Base-by-base conservation (phyloP, 2,329 filamentous ascomycete genomes). In the Fusarium sp. region DNA sequence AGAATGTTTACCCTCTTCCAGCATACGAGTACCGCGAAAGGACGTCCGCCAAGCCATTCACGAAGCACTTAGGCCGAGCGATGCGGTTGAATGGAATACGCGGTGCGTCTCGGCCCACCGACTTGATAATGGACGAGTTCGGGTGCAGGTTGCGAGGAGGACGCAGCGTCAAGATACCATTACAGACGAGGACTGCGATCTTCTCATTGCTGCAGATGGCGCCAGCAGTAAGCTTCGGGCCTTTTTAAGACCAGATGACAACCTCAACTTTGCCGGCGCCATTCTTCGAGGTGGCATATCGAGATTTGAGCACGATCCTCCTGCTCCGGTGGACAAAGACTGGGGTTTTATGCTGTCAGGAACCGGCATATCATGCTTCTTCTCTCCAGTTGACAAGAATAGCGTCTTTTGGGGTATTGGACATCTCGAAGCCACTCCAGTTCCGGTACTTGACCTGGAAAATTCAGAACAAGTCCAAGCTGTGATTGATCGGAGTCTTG, bases 151-250 rank as follows among this genome's bases (percentile, higher is more conserved):
- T 4, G 60, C 22, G 11, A 72, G 50, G 27, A 74, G 62, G 6
- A 22, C 52, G 0, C n/a, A 38, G 2, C 63, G 64, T 8, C 25
- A 29, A 2, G 52, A 66, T 31, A 64, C 22, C 2, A 14, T 65
- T 5, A 72, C 68, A 5, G 65, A 76, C 16, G 65, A 73, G 27
- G 71, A 79, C 2, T 85, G 84, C 52, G 85, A 87, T 68, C 18
- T 88, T 1, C 79, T 88, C 9, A 78, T 88, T 38, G 85, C 81
- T 1, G 85, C 86, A 0, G 86, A 88, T 68, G 86, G 86, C 0
- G 81, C 84, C 0, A 81, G 77, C 20, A 87, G 84, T 70, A 85
- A 82, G 65, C 77, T 87, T 3, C 77, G 86, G 36, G 73, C 76
- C 14, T 69, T 45, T 10, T 69, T 87, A 6, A 79, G 85, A 20